Evolutionary conservation across 1,284 basidiomycete species (phyloP), one percentile per base, ranked within the genome.

Genomic region (Sphaerobolus stellatus): DNA sequence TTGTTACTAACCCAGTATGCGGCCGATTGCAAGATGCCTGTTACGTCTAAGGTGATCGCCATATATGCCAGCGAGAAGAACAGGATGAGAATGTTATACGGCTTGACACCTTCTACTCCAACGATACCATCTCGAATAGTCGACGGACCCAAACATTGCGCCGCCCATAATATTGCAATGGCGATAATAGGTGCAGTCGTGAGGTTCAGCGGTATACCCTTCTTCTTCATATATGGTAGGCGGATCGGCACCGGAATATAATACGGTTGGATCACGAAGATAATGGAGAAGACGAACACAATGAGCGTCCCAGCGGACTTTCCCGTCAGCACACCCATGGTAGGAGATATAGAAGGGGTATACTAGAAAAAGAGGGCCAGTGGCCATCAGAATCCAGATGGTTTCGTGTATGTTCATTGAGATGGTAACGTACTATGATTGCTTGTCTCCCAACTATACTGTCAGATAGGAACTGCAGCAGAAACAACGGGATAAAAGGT

Each of bases 21-120:
- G 2, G 94, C 83, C 46, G 88, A 90, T 44, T 90, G 84, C 4
- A 98, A 78, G 11, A 96, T 76, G 2, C 96, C 95, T 0, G 93
- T 94, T 7, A 88, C 81, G 65, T 99, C 95, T 34, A 98, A 80
- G 0, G 93, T 93, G 48, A 98, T 89, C 3, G 95, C 87, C 74
- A 98, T 90, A 73, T 98, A 99, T 0, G 94, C 94, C 52, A 98
- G 78, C 2, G 90, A 91, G 60, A 94, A 84, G 73, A 98, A 98
- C 4, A 98, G 76, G 27, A 92, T 90, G 69, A 98, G 83, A 58
- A 98, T 94, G 68, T 97, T 93, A 64, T 95, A 92, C 0, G 96
- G 95, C 61, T 91, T 82, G 36, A 98, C 82, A 2, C 89, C 89
- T 47, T 86, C 86, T 0, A 79, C 73, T 20, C 88, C 88, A 24